Evolutionary conservation across 352 stramenopile genomes (phyloP).

Genomic region (Phytophthora pisi): DNA sequence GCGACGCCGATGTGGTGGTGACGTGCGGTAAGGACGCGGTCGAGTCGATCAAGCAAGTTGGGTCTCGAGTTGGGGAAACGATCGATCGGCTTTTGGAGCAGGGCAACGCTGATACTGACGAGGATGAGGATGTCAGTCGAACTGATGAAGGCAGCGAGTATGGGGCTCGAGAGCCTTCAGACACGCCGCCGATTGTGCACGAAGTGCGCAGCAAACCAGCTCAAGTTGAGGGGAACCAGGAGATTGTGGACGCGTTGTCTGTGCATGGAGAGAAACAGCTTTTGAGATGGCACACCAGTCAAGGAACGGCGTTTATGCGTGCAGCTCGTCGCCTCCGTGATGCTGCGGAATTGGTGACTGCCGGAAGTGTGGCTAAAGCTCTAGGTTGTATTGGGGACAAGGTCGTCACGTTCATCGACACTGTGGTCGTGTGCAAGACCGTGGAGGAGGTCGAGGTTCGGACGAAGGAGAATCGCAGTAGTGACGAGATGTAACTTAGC

Average conservation of each 20-base stretch:
- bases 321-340: not conserved
- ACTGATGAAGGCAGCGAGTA: not conserved
- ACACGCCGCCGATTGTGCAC: not conserved
- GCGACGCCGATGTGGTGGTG: conserved; percentile 51
- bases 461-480: too few species aligned
- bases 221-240: not conserved
- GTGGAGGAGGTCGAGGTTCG: not conserved
- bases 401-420: not conserved
- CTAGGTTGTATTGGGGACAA: not conserved
- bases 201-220: not conserved
- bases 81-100: not conserved
- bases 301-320: not conserved
- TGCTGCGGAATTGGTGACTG: not conserved
- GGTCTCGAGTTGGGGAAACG: not conserved
- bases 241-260: not conserved
- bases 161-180: not conserved
- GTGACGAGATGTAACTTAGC: too few species aligned
- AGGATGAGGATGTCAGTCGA: not conserved
- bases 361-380: not conserved
- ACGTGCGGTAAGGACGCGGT: conserved; percentile 33
- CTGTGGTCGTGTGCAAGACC: not conserved
- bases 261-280: not conserved
- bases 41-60: not conserved
- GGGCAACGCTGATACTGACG: not conserved
- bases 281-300: not conserved